These are phyloP conservation scores for Coemansia sp. DNA, from an alignment of 192 early-diverging fungal genomes.

Conservation along the genomic window DNA sequence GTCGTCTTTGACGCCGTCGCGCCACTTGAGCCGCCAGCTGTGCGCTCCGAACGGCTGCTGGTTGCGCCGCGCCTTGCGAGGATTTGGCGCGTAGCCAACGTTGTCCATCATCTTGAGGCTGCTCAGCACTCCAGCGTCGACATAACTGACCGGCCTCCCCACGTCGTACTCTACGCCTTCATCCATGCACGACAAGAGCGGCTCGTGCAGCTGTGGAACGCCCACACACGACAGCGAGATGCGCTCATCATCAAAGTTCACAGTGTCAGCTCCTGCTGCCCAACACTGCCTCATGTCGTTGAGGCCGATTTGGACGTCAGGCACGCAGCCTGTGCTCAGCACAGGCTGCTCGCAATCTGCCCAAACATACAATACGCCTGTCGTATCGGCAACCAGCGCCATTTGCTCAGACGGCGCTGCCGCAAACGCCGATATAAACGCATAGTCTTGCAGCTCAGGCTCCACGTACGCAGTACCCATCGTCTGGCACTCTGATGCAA, in stretches of 20 bases:
- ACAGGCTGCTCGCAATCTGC: conserved; percentile 61
- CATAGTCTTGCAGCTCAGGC: conserved; percentile 55
- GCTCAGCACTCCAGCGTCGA: conserved; percentile 72
- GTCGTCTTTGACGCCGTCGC: conserved; percentile 23
- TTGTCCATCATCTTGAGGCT: conserved; percentile 88
- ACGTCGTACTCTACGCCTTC: conserved; percentile 63
- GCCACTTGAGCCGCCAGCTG: conserved; percentile 36
- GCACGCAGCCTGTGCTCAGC: conserved; percentile 53
- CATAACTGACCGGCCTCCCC: conserved; percentile 67
- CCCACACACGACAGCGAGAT: conserved; percentile 72
- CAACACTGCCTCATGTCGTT: not conserved
- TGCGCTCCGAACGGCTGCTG: conserved; percentile 53
- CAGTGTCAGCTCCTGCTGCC: not conserved
- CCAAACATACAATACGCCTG: conserved; percentile 79
- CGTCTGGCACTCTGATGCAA: not conserved
- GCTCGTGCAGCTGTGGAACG: conserved; percentile 63
- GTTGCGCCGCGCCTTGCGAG: conserved; percentile 74
- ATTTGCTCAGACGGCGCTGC: conserved; percentile 76
- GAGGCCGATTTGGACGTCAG: conserved; percentile 4
- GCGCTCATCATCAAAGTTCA: conserved; percentile 35
- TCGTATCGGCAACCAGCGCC: conserved; percentile 74
- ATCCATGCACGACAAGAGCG: conserved; percentile 81
- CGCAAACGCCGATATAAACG: conserved; percentile 71
- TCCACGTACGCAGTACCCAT: conserved; percentile 12
- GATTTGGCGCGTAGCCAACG: conserved; percentile 92